A percentile compares a stretch with the other conserved stretches of the same genome.
Evolutionary conservation across 345 rosid genomes (phyloP).

Genomic region (Turritis glabra): DNA sequence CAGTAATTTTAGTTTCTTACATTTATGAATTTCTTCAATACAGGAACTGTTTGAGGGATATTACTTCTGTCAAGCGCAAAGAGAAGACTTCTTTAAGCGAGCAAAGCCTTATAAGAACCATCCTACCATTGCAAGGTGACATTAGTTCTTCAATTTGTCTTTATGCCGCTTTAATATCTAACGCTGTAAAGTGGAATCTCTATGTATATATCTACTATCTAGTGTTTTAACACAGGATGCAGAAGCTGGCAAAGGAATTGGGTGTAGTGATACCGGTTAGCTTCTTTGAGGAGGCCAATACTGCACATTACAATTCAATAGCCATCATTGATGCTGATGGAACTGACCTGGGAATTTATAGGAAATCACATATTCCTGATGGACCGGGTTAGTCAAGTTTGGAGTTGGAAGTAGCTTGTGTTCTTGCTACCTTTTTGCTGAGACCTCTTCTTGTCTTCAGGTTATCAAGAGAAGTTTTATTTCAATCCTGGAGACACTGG

Average conservation of each 20-base stretch:
- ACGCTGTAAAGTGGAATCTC: neutral
- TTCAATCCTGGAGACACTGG: conserved; percentile 98
- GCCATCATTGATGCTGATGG: conserved; percentile 95
- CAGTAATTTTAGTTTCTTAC: conserved; percentile 49
- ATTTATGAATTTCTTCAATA: neutral
- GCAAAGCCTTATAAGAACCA: conserved; percentile 83
- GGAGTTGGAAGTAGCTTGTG: conserved; percentile 13
- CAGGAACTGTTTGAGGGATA: conserved; percentile 96
- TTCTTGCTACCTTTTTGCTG: neutral
- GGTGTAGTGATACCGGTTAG: conserved; percentile 90
- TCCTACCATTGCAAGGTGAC: conserved; percentile 78
- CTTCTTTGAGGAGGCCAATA: conserved; percentile 95
- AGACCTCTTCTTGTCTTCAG: conserved; percentile 39
- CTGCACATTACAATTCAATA: conserved; percentile 87
- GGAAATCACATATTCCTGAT: conserved; percentile 98
- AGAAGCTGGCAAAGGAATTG: conserved; percentile 79
- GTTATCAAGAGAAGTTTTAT: conserved; percentile 97
- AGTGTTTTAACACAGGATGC: conserved; percentile 59
- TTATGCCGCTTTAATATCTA: neutral
- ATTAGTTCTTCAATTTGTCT: neutral
- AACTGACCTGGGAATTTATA: conserved; percentile 82
- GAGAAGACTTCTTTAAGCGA: conserved; percentile 74
- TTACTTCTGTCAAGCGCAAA: conserved; percentile 98
- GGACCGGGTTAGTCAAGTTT: conserved; percentile 69
- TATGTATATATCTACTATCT: conserved; percentile 2